phyloP scores from a whole-genome alignment of 2,329 filamentous ascomycete genomes.

The Allantophomopsis lycopodina region DNA sequence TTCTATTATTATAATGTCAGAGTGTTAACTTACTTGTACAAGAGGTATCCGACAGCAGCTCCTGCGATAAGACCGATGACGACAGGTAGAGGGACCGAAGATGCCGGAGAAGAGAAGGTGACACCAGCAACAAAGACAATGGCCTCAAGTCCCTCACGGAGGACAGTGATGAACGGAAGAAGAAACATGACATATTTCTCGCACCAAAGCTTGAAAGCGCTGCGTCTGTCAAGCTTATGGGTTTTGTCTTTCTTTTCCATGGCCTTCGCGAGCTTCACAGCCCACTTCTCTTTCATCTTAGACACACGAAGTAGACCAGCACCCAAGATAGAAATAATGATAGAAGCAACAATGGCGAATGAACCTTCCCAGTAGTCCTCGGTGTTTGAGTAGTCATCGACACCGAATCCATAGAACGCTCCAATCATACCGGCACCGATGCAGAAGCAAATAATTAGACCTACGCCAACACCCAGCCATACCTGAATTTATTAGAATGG shows the following conservation, averaged over 20 bases:
- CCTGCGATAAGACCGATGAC: slow-evolving; percentile 57
- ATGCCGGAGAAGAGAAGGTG: slow-evolving; percentile 57
- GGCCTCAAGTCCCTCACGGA: slow-evolving; percentile 71
- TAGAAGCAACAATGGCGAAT: slow-evolving; percentile 56
- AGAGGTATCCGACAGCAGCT: slow-evolving; percentile 48
- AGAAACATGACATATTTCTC: slow-evolving; percentile 77
- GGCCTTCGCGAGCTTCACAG: slow-evolving; percentile 60
- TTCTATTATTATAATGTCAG: not conserved
- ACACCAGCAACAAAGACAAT: slow-evolving; percentile 77
- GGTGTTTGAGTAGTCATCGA: slow-evolving; percentile 46
- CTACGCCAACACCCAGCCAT: slow-evolving; percentile 38
- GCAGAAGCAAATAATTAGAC: slow-evolving; percentile 37
- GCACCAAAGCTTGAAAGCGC: slow-evolving; percentile 40
- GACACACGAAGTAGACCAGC: slow-evolving; percentile 63
- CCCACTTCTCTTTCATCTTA: slow-evolving; percentile 74
- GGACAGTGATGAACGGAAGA: slow-evolving; percentile 68
- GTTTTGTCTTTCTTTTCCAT: slow-evolving; percentile 12
- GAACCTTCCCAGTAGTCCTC: slow-evolving; percentile 70
- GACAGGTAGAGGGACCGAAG: slow-evolving; percentile 61
- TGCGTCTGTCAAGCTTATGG: slow-evolving; percentile 20
- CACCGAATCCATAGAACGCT: slow-evolving; percentile 47
- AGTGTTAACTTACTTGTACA: slow-evolving; percentile 34
- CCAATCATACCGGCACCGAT: slow-evolving; percentile 44
- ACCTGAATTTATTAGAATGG: slow-evolving; percentile 17
- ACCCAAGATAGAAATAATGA: slow-evolving; percentile 73